Base-by-base conservation (phyloP, 352 stramenopile species). In the Globisporangium uncinulatum region DNA sequence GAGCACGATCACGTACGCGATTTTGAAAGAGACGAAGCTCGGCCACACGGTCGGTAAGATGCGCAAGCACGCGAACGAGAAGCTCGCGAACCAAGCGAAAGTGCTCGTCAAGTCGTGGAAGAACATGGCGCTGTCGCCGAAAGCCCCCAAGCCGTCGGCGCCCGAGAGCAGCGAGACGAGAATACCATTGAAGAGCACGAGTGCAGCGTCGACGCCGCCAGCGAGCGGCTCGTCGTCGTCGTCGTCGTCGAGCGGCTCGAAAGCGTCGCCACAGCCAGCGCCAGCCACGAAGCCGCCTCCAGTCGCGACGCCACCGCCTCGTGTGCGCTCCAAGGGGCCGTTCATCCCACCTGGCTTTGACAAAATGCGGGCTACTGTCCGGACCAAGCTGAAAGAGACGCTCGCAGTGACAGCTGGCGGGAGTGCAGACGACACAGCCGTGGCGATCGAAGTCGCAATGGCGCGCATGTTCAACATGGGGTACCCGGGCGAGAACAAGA, bases 101-200 rank as follows among this genome's bases (percentile, higher is more conserved):
- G 56, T 70, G 32, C 71, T 97, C 31, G 78, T 97, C 37, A 95
- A 94, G 70, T 75, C 69, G 43, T 97, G 88, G 88, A 96, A 96
- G 64, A 78, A 73, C 60, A 81, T 94, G 71, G 85, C 83, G 51
- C 57, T 87, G 55, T 92, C 82, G 44, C 82, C 82, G 21, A 73
- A 70, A n/a, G 58, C 69, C 1, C 70, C 69, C 24, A 29, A 29
- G 15, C 43, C 48, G 14, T 57, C 54, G 37, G 73, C 59, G 14
- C 70, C 54, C 7, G 72, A 71, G 10, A 13, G 34, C 54, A 61
- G 54, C 43, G 63, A 67, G 53, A 68, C 24, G 24, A 29, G 64
- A 61, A 49, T 47, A 54, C 45, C 48, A 20, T 74, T 78, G 66
- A 74, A 65, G 41, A 59, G 63, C 31, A 36, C 39, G 20, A 61